Conservation (phyloP, 352 stramenopile genomes). For the Thraustochytrium sp. region DNA sequence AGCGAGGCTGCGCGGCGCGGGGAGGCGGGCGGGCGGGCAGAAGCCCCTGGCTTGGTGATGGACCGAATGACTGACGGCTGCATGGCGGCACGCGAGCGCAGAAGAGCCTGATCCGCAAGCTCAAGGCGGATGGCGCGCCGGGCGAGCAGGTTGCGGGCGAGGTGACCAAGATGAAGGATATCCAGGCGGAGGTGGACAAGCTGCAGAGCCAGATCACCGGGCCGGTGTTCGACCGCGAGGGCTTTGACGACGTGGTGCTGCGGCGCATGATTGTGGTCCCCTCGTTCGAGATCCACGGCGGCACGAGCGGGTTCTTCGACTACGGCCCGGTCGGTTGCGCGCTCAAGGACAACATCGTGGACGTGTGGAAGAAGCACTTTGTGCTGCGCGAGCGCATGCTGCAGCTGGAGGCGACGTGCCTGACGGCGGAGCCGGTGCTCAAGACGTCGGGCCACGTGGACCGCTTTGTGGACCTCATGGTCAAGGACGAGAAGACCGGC, state of each 20-base stretch:
- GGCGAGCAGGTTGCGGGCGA: conserved; percentile 48
- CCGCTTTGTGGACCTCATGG: conserved; percentile 99
- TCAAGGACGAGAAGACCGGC: conserved; percentile 91
- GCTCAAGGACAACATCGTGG: conserved; percentile 88
- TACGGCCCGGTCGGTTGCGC: conserved; percentile 89
- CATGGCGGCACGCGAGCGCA: too few relatives aligned
- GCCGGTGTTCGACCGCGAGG: conserved; percentile 67
- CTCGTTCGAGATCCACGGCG: conserved; percentile 98
- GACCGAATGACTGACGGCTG: neutral
- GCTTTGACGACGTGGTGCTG: conserved; percentile 93
- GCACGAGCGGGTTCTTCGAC: conserved; percentile 96
- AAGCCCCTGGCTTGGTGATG: too few relatives aligned
- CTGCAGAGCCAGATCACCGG: conserved; percentile 25
- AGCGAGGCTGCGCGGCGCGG: too few relatives aligned
- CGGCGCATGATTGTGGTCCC: conserved; percentile 99
- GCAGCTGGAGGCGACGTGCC: conserved; percentile 97
- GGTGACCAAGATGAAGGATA: conserved; percentile 68
- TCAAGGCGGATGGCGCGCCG: conserved; percentile 88
- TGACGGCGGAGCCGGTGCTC: conserved; percentile 93
- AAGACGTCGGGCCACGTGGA: conserved; percentile 98
- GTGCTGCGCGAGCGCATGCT: conserved; percentile 96
- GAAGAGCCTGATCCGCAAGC: conserved; percentile 81
- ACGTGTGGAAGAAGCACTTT: conserved; percentile 95
- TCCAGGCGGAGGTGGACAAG: neutral
- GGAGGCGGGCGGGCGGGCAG: too few relatives aligned